Conservation (phyloP, 2,329 filamentous ascomycete genomes). For the Raffaelea arxii region DNA sequence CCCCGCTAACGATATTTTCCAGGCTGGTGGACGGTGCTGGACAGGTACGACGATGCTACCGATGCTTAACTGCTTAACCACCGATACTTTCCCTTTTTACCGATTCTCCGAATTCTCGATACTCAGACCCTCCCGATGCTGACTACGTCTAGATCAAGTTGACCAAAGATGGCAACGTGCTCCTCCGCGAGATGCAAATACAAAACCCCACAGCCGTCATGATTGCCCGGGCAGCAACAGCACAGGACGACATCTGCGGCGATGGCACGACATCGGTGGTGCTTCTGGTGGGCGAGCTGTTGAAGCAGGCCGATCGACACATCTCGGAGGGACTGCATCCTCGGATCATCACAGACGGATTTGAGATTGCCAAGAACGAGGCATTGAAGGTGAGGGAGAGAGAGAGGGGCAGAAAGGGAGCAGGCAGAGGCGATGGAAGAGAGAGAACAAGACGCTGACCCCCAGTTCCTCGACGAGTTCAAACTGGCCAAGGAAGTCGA, state of each 20-base stretch:
- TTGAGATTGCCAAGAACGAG: constrained; percentile 92
- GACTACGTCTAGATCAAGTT: constrained; percentile 99
- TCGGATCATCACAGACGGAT: constrained; percentile 92
- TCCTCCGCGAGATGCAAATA: constrained; percentile 76
- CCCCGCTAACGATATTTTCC: background rate
- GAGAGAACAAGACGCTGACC: too few species aligned
- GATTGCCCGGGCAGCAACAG: constrained; percentile 77
- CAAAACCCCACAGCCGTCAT: constrained; percentile 95
- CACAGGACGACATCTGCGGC: constrained; percentile 96
- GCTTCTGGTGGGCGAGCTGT: constrained; percentile 84
- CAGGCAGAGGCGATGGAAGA: too few species aligned
- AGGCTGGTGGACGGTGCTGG: constrained; percentile 63
- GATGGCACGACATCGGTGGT: constrained; percentile 97
- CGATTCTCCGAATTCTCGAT: too few species aligned
- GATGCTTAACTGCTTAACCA: too few species aligned
- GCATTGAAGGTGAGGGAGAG: constrained; percentile 58
- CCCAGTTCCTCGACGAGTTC: constrained; percentile 83
- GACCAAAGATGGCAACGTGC: constrained; percentile 95
- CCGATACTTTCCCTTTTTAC: too few species aligned
- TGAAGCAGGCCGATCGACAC: constrained; percentile 95
- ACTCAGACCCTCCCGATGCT: too few species aligned
- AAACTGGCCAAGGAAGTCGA: constrained; percentile 84
- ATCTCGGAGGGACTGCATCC: constrained; percentile 97
- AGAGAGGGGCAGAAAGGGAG: background rate
- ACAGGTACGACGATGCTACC: too few species aligned